phyloP scores from a whole-genome alignment of 1,284 basidiomycete genomes.

The Crucibulum parvulum region DNA sequence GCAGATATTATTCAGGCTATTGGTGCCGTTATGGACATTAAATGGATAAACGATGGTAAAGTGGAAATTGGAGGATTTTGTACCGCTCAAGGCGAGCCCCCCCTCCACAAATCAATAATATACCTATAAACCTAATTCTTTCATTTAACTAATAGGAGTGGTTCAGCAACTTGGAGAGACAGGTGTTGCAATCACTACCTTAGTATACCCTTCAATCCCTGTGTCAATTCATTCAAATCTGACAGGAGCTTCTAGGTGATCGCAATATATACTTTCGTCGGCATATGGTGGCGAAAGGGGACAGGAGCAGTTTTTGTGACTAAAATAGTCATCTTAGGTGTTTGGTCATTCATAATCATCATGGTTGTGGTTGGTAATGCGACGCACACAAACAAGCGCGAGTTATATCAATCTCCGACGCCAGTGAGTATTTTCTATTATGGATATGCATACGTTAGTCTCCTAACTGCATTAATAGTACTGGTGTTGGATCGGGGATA shows the following conservation, averaged over 20 bases:
- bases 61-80: conserved; percentile 39
- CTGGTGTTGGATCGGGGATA: conserved; percentile 52
- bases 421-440: conserved; percentile 32
- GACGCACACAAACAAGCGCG: conserved; percentile 16
- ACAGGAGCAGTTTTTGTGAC: conserved; percentile 23
- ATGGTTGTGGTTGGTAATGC: conserved; percentile 39
- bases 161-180: conserved; percentile 48
- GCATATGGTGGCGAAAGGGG: conserved; percentile 40
- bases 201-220: conserved; percentile 28
- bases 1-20: conserved; percentile 42
- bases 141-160: conserved; percentile 22
- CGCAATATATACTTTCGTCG: conserved; percentile 42
- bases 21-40: conserved; percentile 39
- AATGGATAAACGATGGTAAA: conserved; percentile 40
- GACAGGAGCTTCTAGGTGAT: conserved; percentile 27
- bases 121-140: neutral
- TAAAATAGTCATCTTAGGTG: conserved; percentile 26
- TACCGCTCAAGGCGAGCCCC: conserved; percentile 35
- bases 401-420: conserved; percentile 38
- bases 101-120: neutral
- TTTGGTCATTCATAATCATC: conserved; percentile 44
- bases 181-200: conserved; percentile 44
- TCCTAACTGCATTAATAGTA: conserved; percentile 24
- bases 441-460: neutral
- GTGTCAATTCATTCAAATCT: neutral